A percentile compares a stretch with the other conserved stretches of the same genome.
These are phyloP conservation scores for Zangia roseola DNA, from an alignment of 768 basidiomycete species.

Conservation along the genomic window DNA sequence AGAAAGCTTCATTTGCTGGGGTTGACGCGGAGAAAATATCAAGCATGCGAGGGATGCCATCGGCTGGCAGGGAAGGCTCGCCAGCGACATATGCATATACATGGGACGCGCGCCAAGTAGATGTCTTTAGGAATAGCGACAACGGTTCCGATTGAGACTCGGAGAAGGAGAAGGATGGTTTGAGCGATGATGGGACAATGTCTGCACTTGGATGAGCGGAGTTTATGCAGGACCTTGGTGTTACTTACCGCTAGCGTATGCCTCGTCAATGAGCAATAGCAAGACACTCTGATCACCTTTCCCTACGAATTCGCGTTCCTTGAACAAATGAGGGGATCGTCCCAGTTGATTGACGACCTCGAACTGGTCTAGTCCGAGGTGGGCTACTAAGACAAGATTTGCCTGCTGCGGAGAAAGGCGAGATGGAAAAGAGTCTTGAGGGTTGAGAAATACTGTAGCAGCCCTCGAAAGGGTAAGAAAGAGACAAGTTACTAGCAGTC, in stretches of 20 bases:
- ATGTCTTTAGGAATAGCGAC: conserved; percentile 55
- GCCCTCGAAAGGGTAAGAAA: conserved; percentile 44
- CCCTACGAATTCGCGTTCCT: conserved; percentile 55
- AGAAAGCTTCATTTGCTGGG: conserved; percentile 37
- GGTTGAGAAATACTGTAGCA: conserved; percentile 59
- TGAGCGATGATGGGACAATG: conserved; percentile 52
- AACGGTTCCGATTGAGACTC: conserved; percentile 36
- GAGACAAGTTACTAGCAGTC: conserved; percentile 25
- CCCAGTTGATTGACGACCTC: conserved; percentile 44
- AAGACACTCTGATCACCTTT: conserved; percentile 50
- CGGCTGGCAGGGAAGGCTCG: conserved; percentile 30
- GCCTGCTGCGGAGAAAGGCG: conserved; percentile 52
- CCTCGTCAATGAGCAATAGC: conserved; percentile 55
- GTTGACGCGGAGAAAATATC: conserved; percentile 43
- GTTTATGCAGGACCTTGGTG: not conserved
- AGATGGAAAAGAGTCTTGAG: conserved; percentile 38
- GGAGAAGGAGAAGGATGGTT: conserved; percentile 46
- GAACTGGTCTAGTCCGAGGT: conserved; percentile 69
- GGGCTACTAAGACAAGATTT: conserved; percentile 59
- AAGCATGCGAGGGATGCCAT: conserved; percentile 35
- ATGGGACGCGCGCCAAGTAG: conserved; percentile 55
- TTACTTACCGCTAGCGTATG: conserved; percentile 52
- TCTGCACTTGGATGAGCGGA: conserved; percentile 36
- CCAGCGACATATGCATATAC: conserved; percentile 56
- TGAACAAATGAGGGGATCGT: conserved; percentile 18